Evolutionary conservation across 176 grass and related monocot genomes (phyloP).

Genomic region (Musa beccarii): DNA sequence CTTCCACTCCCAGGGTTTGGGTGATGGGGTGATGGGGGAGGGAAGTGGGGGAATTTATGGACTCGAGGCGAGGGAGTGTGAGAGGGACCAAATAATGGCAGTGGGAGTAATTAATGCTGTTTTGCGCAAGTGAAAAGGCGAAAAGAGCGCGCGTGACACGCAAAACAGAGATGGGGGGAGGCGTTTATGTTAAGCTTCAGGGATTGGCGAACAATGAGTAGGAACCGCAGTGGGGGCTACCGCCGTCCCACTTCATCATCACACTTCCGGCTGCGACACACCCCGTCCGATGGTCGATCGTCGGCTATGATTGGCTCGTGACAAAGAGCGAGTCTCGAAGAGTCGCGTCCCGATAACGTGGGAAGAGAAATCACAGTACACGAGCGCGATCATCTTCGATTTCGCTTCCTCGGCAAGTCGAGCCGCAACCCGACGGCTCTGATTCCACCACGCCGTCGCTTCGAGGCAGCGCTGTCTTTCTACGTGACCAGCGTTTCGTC

Average conservation of each 20-base stretch:
- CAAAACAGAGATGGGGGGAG: not conserved
- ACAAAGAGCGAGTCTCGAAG: no score
- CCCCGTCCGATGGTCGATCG: not conserved
- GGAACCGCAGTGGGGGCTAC: no score
- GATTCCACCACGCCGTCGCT: no score
- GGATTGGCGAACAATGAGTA: not conserved
- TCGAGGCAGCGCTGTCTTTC: no score
- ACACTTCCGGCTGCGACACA: no score
- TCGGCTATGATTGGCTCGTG: not conserved
- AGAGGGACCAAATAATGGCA: not conserved
- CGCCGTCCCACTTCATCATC: no score
- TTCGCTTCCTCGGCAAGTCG: no score
- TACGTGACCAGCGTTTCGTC: no score
- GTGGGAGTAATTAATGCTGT: not conserved
- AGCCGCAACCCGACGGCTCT: no score
- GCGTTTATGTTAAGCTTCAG: not conserved
- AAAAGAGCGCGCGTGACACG: not conserved
- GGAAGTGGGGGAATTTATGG: not conserved
- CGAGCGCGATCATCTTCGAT: no score
- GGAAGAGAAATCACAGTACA: no score
- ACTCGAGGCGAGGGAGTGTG: not conserved
- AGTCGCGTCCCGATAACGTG: no score
- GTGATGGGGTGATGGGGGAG: not conserved
- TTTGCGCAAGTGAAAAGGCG: not conserved
- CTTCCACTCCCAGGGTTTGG: conserved; percentile 1